Base-by-base conservation (phyloP, 2,329 filamentous ascomycete genomes). In the Epichloe aotearoae region DNA sequence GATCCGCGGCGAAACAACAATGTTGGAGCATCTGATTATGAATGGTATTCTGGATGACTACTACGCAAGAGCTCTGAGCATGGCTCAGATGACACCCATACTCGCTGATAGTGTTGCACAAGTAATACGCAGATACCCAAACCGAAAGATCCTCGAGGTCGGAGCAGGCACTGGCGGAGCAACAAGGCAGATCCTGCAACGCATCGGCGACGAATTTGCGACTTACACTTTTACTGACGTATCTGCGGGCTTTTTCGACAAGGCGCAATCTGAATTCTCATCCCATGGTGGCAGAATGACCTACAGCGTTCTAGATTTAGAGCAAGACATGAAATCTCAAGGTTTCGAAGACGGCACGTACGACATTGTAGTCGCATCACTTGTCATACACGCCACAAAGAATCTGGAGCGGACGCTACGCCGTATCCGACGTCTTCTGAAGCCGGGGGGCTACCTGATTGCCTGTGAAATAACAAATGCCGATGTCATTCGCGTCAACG, bases 181-280 rank as follows among this genome's bases (percentile, higher is more conserved):
- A 0, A 75, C 73, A 0, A 57, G 61, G 7, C 44, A 40, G 1
- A 57, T 74, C 7, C 54, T 75, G 1, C 49, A 57, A 1, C 47
- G 50, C 1, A 54, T 73, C 7, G 63, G 58, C 1, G 8, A 54
- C 12, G 10, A 52, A 2, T 70, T 69, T n/a, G 10, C 26, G 5
- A 36, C 43, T 2, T 76, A 75, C 55, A 71, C 67, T 0, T 76
- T 62, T 58, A 74, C 73, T 0, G 72, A 75, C 51, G 64, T 73
- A 7, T 67, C 66, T 0, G 50, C 61, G 3, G 64, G 60, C 8
- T 71, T 70, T 59, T 72, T 75, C 46, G 63, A 66, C 10, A 54
- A 57, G 1, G 68, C 66, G 0, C 52, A 58, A 20, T 58, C 64
- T 30, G 54, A 52, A 4, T 66, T 72, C 20, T 48, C 55, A 1